Percentiles rank a stretch among this genome's conserved stretches.
Conservation (phyloP, 2,329 filamentous ascomycete species). For the Aquanectria penicillioides region DNA sequence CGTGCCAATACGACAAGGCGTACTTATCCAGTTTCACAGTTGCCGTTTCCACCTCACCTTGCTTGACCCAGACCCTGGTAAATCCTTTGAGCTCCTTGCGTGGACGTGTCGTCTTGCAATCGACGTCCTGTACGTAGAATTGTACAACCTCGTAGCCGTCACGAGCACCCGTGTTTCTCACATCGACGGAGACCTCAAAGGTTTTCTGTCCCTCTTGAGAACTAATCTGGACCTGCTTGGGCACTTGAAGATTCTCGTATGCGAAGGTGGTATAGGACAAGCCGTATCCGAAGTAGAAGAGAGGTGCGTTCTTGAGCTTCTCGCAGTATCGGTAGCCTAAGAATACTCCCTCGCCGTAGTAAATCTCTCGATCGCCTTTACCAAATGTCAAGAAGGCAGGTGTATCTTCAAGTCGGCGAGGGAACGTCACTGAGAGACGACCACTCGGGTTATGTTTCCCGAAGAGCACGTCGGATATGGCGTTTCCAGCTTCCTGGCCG, state of each 20-base stretch:
- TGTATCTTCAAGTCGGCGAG: conserved; percentile 67
- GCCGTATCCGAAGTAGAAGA: conserved; percentile 74
- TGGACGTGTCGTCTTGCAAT: background rate
- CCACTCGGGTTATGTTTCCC: conserved; percentile 70
- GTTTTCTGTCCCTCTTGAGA: background rate
- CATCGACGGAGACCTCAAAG: background rate
- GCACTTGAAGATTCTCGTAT: conserved; percentile 49
- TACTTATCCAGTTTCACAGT: conserved; percentile 4
- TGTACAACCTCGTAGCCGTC: conserved; percentile 12
- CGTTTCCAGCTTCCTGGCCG: conserved; percentile 74
- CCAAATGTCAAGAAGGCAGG: conserved; percentile 77
- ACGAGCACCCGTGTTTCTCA: background rate
- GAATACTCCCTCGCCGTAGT: conserved; percentile 76
- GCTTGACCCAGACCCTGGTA: background rate
- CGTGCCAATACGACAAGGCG: conserved; percentile 4
- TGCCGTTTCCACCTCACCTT: background rate
- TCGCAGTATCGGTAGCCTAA: conserved; percentile 79
- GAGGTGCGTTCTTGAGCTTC: conserved; percentile 63
- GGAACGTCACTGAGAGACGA: conserved; percentile 73
- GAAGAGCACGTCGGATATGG: conserved; percentile 70
- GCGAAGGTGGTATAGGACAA: conserved; percentile 54
- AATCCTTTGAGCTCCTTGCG: conserved; percentile 7
- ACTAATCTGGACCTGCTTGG: background rate
- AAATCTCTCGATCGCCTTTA: conserved; percentile 70
- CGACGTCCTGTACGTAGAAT: background rate